A percentile compares a stretch with the other conserved stretches of the same genome.
Conservation (phyloP, 306 rosid genomes). For the Prunus persica region Prunus_persica_NCBIv2 NC_034016.1:20545001-20545500, state of each 20-base stretch:
- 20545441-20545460: not conserved
- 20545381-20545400: too few species aligned
- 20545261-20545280: conserved; percentile 9
- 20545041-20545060: conserved; percentile 59
- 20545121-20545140: not conserved
- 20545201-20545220: not conserved
- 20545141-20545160: not conserved
- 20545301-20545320: conserved; percentile 12
- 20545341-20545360: not conserved
- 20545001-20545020: conserved; percentile 71
- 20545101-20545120: not conserved
- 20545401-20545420: too few species aligned
- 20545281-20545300: conserved; percentile 17
- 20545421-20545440: not conserved
- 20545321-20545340: conserved; percentile 17
- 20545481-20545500: too few species aligned
- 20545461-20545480: too few species aligned
- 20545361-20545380: conserved; percentile 1
- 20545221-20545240: conserved; percentile 3
- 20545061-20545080: conserved; percentile 97
- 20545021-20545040: conserved; percentile 26
- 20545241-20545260: conserved; percentile 24
- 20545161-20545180: not conserved
- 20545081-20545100: conserved; percentile 1
- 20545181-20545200: conserved; percentile 1